Evolutionary conservation across 2,329 filamentous ascomycete species (phyloP), one percentile per base, ranked within the genome.

Genomic region (Ophiostoma montium): DNA sequence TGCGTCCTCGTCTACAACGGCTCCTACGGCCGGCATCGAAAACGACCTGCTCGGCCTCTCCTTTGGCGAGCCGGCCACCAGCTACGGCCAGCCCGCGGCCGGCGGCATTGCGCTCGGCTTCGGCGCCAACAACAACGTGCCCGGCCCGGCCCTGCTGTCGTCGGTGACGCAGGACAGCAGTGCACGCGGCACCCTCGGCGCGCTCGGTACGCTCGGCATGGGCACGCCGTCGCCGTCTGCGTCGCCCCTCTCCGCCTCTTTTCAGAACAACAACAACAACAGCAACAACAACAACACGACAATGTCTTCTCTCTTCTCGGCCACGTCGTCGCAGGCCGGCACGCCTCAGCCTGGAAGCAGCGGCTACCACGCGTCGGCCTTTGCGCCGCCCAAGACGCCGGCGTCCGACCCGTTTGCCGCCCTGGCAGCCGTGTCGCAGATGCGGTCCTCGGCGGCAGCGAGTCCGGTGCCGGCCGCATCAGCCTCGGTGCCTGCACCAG

Each of bases 11-110:
- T 15, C 35, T 5, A 21, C 63, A 33, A 55, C 65, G 23, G 56
- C 60, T 30, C 65, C 67, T 19, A 63, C 70, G 1, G 80, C 76
- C 48, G 81, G 84, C 13, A 65, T 96, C 19, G 89, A 95, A 60
- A 89, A 94, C 62, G 92, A 98, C 61, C 71, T 98, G 8, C 72
- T 98, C 5, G 92, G 92, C 0, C 68, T 98, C 39, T 94, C 88
- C 36, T 77, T 98, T 59, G 80, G 80, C 45, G 81, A 84, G 51
- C 50, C 53, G 5, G 72, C 74, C 5, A 63, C 62, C 53, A 73
- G 67, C 50, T 90, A 80, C 59, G 82, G 84, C 12, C 78, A 85
- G 59, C 36, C 35, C 5, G 10, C 27, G 78, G 80, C 6, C 3
- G 89, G 90, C 43, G 82, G 82, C 46, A 94, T 96, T 55, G 82